These are phyloP conservation scores for Eucalyptus viminalis DNA, from an alignment of 345 rosid genomes.

Conservation along the genomic window DNA sequence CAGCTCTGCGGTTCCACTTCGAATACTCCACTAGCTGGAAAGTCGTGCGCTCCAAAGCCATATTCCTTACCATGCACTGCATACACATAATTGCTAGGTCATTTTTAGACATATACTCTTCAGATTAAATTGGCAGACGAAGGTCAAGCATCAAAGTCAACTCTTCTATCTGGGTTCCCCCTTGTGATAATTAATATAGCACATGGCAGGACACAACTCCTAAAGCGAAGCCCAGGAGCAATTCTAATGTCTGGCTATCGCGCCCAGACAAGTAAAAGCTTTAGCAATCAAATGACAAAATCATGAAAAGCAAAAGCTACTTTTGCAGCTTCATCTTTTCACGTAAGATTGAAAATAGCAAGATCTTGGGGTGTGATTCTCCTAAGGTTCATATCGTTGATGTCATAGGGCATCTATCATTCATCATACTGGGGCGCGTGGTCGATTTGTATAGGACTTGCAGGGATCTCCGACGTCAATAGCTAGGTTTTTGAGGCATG, in stretches of 20 bases:
- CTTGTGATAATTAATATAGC: background rate
- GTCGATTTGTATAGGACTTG: background rate
- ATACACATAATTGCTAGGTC: background rate
- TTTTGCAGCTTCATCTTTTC: background rate
- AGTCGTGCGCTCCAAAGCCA: constrained; percentile 72
- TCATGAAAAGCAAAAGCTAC: background rate
- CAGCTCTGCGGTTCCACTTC: constrained; percentile 71
- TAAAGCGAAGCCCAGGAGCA: background rate
- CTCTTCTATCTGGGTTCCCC: background rate
- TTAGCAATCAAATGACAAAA: background rate
- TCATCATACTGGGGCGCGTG: background rate
- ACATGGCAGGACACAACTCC: background rate
- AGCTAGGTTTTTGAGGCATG: background rate
- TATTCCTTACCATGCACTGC: constrained; percentile 82
- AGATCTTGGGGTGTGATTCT: background rate
- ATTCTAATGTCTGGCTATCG: background rate
- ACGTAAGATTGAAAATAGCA: background rate
- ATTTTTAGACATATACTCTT: background rate
- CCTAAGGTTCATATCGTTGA: background rate
- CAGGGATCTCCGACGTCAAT: background rate
- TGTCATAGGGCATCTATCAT: background rate
- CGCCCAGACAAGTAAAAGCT: background rate
- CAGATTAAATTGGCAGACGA: background rate
- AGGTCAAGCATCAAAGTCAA: background rate
- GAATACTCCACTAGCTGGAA: constrained; percentile 67